Evolutionary conservation across 345 rosid species (phyloP), one percentile per base, ranked within the genome.

Genomic region (Populus tremula): DNA sequence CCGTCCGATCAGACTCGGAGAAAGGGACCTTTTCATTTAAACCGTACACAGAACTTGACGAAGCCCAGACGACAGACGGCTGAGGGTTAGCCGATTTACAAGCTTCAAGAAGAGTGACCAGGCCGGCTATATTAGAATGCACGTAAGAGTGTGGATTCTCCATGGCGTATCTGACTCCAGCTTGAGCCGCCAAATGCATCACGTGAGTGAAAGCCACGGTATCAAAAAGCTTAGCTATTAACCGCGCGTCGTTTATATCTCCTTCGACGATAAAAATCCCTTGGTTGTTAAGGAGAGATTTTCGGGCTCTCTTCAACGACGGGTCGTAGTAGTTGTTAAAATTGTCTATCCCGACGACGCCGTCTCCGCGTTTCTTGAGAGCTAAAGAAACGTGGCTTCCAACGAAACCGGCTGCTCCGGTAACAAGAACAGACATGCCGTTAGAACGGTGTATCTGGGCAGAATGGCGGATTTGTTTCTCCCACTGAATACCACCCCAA

Each of bases 131-230:
- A 54, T 84, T 84, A 9, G 83, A 81, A 8, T 81, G 82, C 14
- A 84, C 77, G 56, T 84, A 84, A 6, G 84, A 81, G 21, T 78
- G 65, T 0, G 87, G 87, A 67, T 84, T 84, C 76, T 84, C 78
- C 84, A 84, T 81, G 61, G 87, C 87, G 77, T 84, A 84, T 25
- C 87, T 67, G 54, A 84, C 87, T 10, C 87, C 87, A 12, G 87
- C 87, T 78, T 84, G 87, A 23, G 87, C 87, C 25, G 87, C 87
- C 36, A 84, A 53, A 69, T 84, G 84, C 84, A 84, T 84, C 6
- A 84, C 84, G 31, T 84, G 87, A 14, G 82, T 81, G 77, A 84
- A 84, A 5, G 78, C 76, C 45, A 81, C 84, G 33, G 76, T 78
- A 12, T 81, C 87, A 25, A 84, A 84, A 0, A 84, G 64, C 77